Evolutionary conservation across 805 yeast species (phyloP).

Genomic region (Lachancea cidri): DNA sequence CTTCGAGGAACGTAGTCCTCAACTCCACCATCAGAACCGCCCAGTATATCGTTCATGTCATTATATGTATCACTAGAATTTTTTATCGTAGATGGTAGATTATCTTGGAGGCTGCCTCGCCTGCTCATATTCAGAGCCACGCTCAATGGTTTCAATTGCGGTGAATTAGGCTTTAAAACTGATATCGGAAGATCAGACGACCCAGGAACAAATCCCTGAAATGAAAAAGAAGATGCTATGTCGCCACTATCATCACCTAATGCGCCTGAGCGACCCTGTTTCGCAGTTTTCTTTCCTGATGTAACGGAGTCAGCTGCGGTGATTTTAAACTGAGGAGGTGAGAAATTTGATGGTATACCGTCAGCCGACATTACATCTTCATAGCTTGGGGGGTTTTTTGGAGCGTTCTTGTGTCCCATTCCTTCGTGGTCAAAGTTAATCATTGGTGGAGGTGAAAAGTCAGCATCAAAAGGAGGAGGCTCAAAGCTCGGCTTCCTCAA

Average conservation of each 20-base stretch:
- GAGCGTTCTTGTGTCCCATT: constrained; percentile 1
- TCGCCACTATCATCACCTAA: constrained; percentile 24
- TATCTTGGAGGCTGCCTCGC: constrained; percentile 18
- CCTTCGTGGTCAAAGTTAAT: constrained; percentile 1
- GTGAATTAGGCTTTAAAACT: constrained; percentile 26
- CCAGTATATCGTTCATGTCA: constrained; percentile 24
- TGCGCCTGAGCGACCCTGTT: constrained; percentile 1
- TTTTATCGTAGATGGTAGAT: constrained; percentile 28
- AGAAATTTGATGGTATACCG: constrained; percentile 4
- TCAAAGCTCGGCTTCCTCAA: constrained; percentile 50
- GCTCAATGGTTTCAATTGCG: constrained; percentile 25
- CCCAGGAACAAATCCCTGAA: constrained; percentile 24
- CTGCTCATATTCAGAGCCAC: constrained; percentile 7
- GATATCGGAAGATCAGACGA: constrained; percentile 34
- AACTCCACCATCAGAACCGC: constrained; percentile 9
- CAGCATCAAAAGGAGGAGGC: constrained; percentile 61
- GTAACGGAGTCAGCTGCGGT: constrained; percentile 3
- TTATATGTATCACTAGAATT: constrained; percentile 20
- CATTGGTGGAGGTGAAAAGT: constrained; percentile 35
- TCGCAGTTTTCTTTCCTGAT: not conserved
- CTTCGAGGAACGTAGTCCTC: constrained; percentile 6
- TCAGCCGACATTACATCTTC: constrained; percentile 9
- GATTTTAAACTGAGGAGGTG: constrained; percentile 3
- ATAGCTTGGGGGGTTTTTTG: constrained; percentile 13
- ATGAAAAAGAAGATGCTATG: constrained; percentile 29